phyloP scores from a whole-genome alignment of 148 eudicot species.

The Rhododendron williamsianum region DNA sequence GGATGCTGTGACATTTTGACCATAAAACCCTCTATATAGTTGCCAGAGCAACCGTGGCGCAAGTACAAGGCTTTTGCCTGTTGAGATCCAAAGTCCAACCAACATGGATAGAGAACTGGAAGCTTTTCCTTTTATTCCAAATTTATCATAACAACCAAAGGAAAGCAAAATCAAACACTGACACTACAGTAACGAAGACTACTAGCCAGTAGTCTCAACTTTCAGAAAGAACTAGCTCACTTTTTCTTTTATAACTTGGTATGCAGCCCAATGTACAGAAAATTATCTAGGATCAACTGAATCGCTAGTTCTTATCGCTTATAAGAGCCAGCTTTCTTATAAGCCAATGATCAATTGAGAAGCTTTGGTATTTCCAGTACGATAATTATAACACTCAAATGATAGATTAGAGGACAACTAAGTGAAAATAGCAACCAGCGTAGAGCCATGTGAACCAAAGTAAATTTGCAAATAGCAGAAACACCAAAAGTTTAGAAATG shows the following conservation, averaged over 20 bases:
- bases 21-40: neutral
- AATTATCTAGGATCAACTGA: neutral
- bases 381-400: neutral
- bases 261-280: neutral
- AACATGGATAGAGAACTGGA: neutral
- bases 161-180: neutral
- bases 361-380: neutral
- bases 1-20: neutral
- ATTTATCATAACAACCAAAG: neutral
- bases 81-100: neutral
- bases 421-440: neutral
- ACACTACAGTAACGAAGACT: neutral
- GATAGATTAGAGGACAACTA: neutral
- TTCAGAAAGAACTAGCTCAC: neutral
- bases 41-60: neutral
- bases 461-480: neutral
- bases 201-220: neutral
- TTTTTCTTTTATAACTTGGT: neutral
- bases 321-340: neutral
- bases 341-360: neutral
- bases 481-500: neutral
- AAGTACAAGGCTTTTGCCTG: neutral
- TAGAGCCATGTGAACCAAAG: neutral
- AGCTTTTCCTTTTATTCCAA: neutral
- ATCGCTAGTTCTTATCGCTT: neutral